Conservation (phyloP, 306 rosid species). For the Rosa chinensis region DNA sequence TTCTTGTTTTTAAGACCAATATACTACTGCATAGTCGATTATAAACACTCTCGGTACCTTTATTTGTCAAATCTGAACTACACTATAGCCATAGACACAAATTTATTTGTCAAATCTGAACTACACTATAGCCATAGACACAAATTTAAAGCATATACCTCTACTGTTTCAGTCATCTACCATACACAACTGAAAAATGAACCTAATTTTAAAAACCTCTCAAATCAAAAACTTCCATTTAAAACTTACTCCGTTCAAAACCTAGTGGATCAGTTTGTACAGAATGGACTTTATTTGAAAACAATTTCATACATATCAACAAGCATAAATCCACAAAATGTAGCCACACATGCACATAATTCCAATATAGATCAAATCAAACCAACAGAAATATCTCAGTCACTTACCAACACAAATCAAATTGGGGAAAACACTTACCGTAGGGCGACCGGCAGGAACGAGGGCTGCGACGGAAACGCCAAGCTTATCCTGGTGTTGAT, state of each 20-base stretch:
- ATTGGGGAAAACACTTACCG: too few relatives aligned
- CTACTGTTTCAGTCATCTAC: neutral
- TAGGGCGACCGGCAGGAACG: too few relatives aligned
- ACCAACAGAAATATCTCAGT: conserved; percentile 19
- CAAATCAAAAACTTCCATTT: neutral
- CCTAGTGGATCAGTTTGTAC: neutral
- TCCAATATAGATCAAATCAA: neutral
- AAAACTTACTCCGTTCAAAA: neutral
- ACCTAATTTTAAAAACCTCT: neutral
- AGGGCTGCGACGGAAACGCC: too few relatives aligned
- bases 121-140: neutral
- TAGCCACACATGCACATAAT: neutral
- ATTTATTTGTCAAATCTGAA: neutral
- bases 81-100: neutral
- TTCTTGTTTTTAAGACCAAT: neutral
- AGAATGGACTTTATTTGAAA: too few relatives aligned
- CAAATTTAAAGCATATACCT: neutral
- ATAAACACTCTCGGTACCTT: neutral
- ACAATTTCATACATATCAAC: neutral
- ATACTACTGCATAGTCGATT: neutral
- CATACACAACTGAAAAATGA: neutral
- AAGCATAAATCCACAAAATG: neutral
- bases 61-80: neutral
- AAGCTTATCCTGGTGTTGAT: too few relatives aligned
- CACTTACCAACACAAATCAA: neutral